Evolutionary conservation across 192 early-diverging fungal genomes (phyloP), one percentile per base, ranked within the genome.

Genomic region (Coemansia erecta): DNA sequence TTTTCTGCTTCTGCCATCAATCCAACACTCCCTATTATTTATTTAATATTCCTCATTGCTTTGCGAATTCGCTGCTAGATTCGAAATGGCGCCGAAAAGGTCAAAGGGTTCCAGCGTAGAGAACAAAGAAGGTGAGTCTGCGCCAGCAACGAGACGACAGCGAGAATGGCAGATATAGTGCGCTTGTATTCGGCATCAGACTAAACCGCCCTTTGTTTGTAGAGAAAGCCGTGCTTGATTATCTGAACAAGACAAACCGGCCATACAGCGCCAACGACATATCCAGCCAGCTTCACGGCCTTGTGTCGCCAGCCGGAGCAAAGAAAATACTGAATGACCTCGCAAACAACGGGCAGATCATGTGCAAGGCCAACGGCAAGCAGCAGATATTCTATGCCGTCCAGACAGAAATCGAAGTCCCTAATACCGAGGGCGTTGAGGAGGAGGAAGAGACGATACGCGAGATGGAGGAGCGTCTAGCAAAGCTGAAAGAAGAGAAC

Each of bases 201-300:
- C 28, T 31, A 31, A 31, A 31, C 33, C 2, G 11, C 10, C 23
- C 2, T 31, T 44, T 44, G 10, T 15, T 8, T 50, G 45, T 75
- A 75, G 72, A 69, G 6, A 68, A 61, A 35, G 48, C 55, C 7
- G 66, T 75, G 12, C 47, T 75, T 18, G 68, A 63, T 24, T 77
- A 77, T 23, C 52, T 77, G 45, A 47, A 66, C 39, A 66, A 67
- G 43, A 51, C 44, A 19, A 77, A 77, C 53, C 73, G 73, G 13
- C 73, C 73, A 13, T 77, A 77, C 57, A 77, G 73, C 60, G 73
- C 68, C 44, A 70, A 76, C 55, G 73, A 76, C 57, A 76, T 76
- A 42, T 76, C 73, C 22, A 77, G 74, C 41, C 74, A 77, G 74
- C 68, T 77, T 11, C 74, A 77, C 35, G 68, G 68, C n/a, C 68